Conservation (phyloP, 371 early-diverging fungal genomes). For the Modicella reniformis region DNA sequence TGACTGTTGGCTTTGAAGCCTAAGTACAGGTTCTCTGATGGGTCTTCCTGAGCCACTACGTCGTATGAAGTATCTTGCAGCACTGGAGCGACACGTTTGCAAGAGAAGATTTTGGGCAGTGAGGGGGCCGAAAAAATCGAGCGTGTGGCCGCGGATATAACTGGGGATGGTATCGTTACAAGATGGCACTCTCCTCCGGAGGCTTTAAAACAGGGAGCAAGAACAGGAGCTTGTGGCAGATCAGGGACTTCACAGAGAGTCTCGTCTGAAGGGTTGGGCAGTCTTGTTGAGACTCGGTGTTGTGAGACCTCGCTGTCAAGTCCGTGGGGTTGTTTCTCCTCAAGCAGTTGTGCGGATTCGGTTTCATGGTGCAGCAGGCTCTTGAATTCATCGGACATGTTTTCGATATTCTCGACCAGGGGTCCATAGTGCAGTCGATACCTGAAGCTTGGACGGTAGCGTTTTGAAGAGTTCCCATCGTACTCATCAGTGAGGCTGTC, state of each 20-base stretch:
- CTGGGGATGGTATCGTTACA: neutral
- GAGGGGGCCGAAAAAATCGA: slow-evolving; percentile 9
- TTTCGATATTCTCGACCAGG: slow-evolving; percentile 34
- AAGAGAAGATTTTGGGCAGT: neutral
- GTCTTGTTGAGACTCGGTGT: neutral
- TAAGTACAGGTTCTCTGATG: neutral
- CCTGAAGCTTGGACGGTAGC: neutral
- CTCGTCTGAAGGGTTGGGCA: neutral
- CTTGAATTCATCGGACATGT: slow-evolving; percentile 1
- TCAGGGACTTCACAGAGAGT: neutral
- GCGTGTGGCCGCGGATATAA: slow-evolving; percentile 2
- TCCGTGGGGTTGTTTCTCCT: neutral
- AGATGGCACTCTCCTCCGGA: slow-evolving; percentile 12
- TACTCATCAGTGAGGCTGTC: neutral
- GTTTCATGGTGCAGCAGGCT: neutral
- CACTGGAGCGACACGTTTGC: slow-evolving; percentile 1
- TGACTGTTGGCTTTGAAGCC: neutral
- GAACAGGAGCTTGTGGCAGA: neutral
- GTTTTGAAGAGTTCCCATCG: neutral
- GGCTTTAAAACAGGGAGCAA: slow-evolving; percentile 8
- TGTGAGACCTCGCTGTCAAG: neutral
- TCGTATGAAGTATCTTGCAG: neutral
- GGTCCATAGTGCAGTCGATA: slow-evolving; percentile 34
- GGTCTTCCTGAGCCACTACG: neutral
- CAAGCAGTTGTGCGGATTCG: neutral